phyloP scores from a whole-genome alignment of 2,329 filamentous ascomycete genomes.

The Sporothrix mexicana region DNA sequence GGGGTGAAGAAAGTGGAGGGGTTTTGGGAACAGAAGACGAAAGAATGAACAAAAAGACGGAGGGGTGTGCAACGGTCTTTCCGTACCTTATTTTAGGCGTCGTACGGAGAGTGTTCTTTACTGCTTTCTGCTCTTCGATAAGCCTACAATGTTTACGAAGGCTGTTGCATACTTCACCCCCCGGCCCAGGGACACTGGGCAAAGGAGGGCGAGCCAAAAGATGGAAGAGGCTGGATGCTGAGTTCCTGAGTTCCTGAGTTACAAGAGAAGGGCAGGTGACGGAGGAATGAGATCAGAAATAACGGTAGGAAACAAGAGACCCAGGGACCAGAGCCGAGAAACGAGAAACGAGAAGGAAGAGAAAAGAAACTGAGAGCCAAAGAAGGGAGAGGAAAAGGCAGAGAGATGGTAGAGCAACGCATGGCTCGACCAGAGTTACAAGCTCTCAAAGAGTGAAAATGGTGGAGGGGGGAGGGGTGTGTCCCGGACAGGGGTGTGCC shows the following conservation, averaged over 20 bases:
- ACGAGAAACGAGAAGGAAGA: background rate
- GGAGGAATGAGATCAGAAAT: background rate
- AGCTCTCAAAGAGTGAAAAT: background rate
- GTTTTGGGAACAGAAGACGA: no score
- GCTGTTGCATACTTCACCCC: no score
- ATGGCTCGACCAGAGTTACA: background rate
- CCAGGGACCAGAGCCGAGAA: background rate
- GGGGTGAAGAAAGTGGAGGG: background rate
- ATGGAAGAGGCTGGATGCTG: background rate
- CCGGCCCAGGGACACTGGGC: background rate
- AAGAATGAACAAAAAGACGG: no score
- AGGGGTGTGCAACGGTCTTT: constrained; percentile 1
- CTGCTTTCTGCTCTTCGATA: background rate
- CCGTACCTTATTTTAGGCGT: constrained; percentile 1
- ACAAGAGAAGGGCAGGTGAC: background rate
- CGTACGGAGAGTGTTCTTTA: background rate
- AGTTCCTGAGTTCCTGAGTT: no score
- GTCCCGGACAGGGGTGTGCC: constrained; percentile 15
- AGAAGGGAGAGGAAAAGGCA: background rate
- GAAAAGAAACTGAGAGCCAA: background rate
- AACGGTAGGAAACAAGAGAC: background rate
- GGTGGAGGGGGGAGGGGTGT: constrained; percentile 17
- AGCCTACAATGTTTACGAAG: no score
- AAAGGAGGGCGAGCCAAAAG: background rate
- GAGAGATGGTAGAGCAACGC: background rate